Conservation (phyloP, 331 rosid species). For the Phaseolus coccineus region DNA sequence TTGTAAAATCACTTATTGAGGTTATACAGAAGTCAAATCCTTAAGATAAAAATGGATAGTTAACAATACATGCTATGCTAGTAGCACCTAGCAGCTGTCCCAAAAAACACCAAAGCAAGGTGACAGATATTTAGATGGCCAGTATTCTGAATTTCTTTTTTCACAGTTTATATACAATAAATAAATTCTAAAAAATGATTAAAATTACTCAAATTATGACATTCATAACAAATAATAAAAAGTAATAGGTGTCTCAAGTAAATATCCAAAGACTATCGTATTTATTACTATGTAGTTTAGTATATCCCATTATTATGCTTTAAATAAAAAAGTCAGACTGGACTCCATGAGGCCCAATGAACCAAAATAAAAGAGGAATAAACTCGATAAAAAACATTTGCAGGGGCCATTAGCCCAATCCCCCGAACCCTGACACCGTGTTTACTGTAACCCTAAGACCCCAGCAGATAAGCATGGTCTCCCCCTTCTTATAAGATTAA, state of each 20-base stretch:
- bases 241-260: not conserved
- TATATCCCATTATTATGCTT: not conserved
- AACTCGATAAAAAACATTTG: too few relatives aligned
- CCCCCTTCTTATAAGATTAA: not conserved
- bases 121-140: not conserved
- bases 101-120: not conserved
- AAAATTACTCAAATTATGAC: too few relatives aligned
- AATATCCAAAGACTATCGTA: too few relatives aligned
- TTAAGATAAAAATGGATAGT: not conserved
- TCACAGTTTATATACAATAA: not conserved
- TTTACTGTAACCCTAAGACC: not conserved
- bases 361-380: not conserved
- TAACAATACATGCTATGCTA: not conserved
- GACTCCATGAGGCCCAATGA: not conserved
- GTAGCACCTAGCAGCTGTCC: not conserved
- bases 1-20: slow-evolving; percentile 9
- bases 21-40: not conserved
- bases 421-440: not conserved
- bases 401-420: not conserved
- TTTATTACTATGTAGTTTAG: not conserved
- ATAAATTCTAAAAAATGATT: too few relatives aligned
- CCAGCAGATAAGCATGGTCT: not conserved
- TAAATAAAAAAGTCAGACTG: not conserved
- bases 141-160: not conserved
- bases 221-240: too few relatives aligned